A percentile compares a stretch with the other conserved stretches of the same genome.
phyloP scores from a whole-genome alignment of 495 filamentous ascomycete genomes.

The Tuber borchii region DNA sequence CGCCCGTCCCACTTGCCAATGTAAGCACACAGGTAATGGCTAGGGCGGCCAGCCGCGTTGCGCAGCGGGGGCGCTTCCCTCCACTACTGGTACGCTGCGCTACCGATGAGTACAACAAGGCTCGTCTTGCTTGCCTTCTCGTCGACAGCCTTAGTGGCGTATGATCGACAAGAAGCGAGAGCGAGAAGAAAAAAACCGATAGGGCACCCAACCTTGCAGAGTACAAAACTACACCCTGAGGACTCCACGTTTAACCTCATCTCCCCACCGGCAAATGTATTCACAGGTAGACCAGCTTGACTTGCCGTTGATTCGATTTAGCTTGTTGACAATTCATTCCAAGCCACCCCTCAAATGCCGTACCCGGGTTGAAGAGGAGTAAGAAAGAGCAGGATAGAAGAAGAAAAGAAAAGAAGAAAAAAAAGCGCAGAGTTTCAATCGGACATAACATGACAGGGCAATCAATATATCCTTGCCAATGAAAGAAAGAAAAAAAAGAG shows the following conservation, averaged over 20 bases:
- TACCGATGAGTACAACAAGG: not conserved
- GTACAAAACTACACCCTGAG: conserved; percentile 2
- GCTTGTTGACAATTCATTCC: too few species aligned
- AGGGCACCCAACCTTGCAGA: not conserved
- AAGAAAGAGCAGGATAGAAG: not conserved
- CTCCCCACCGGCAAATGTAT: not conserved
- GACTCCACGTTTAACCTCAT: not conserved
- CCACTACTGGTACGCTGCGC: not conserved
- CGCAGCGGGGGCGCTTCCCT: too few species aligned
- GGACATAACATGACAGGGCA: not conserved
- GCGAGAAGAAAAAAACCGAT: not conserved
- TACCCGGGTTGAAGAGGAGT: not conserved
- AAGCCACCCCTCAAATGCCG: not conserved
- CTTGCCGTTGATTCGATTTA: not conserved
- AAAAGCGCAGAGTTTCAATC: not conserved
- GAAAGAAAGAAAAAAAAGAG: not conserved
- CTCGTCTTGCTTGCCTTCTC: not conserved
- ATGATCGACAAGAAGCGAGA: not conserved
- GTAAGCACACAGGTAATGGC: not conserved
- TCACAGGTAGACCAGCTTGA: not conserved
- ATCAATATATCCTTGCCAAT: not conserved
- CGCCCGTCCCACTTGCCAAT: not conserved
- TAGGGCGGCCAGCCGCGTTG: too few species aligned
- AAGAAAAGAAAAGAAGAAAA: not conserved
- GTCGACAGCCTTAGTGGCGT: not conserved